A percentile compares a stretch with the other conserved stretches of the same genome.
Evolutionary conservation across 1,284 basidiomycete species (phyloP).

Genomic region (Butyriboletus appendiculatus): DNA sequence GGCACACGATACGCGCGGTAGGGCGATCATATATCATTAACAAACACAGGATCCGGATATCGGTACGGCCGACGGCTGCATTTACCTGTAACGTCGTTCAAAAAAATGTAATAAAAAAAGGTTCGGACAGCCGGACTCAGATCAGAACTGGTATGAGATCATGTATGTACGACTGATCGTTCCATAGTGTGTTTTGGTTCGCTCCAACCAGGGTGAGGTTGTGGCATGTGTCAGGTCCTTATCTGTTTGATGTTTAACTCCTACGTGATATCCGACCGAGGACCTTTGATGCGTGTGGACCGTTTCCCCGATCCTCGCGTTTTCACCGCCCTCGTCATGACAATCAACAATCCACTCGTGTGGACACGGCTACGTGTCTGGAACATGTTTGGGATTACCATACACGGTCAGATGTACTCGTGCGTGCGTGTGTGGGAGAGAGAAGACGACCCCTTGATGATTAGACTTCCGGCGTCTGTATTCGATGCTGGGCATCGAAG

Average conservation of each 20-base stretch:
- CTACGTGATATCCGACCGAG: background rate
- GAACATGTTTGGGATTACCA: slow-evolving; percentile 16
- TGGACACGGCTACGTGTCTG: slow-evolving; percentile 1
- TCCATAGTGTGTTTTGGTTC: background rate
- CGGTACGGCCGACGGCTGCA: background rate
- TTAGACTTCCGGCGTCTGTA: slow-evolving; percentile 17
- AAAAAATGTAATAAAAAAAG: background rate
- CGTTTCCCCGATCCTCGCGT: slow-evolving; percentile 6
- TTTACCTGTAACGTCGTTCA: background rate
- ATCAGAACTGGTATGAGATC: slow-evolving; percentile 14
- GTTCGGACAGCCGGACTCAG: background rate
- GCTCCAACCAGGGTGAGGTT: background rate
- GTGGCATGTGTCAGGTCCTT: background rate
- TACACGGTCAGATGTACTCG: background rate
- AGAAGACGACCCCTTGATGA: background rate
- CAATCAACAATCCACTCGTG: background rate
- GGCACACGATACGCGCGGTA: background rate
- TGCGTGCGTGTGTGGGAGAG: background rate
- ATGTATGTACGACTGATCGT: background rate
- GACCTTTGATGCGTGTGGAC: background rate
- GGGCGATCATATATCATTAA: background rate
- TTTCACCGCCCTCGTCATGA: slow-evolving; percentile 4
- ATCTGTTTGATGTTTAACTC: slow-evolving; percentile 2
- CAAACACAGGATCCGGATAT: background rate
- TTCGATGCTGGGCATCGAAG: background rate